Base-by-base conservation (phyloP, 2,329 filamentous ascomycete species). In the Aspergillus carbonarius region DNA sequence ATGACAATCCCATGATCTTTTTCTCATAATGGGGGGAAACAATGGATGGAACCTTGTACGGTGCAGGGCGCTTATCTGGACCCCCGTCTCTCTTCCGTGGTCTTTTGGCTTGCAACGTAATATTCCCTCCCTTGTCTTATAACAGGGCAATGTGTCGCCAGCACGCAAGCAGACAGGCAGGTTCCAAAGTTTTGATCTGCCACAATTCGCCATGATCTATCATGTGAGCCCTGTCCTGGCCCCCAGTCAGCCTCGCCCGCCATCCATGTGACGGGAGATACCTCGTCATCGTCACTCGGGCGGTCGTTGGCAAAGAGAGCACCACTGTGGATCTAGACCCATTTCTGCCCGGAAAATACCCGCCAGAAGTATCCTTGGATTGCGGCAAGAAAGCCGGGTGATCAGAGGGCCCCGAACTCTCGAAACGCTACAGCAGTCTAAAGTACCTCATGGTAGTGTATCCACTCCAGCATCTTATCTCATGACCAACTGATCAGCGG, bases 221-320 rank as follows among this genome's bases (percentile, higher is more conserved):
- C 56, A 63, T 62, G 59, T 62, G 61, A 57, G 40, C 32, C 39
- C 42, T 34, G 30, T 9, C 27, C 25, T n/a, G 17, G 35, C 17
- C 10, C 5, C 47, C 48, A 50, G 34, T 46, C 39, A 37, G 50
- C 12, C 54, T 57, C 23, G 30, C 23, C 35, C 34, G 40, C 18
- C 12, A 58, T 56, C 60, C 61, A 56, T 62, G 60, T 63, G 61
- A 62, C 52, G 32, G 40, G 32, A 20, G 51, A 30, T 37, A 44
- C 3, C 25, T 54, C 37, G 40, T 44, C 25, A 34, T 25, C 42
- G n/a, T n/a, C 23, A 34, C 20, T 27, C 25, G 12, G 48, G 23
- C 17, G 15, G 12, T 30, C 20, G 23, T 40, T n/a, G 10, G 27
- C 37, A 23, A 44, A 17, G 23, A 30, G 40, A 10, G 15, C 15